These are phyloP conservation scores for Venturia asperata DNA, from an alignment of 2,329 filamentous ascomycete species.

Conservation along the genomic window DNA sequence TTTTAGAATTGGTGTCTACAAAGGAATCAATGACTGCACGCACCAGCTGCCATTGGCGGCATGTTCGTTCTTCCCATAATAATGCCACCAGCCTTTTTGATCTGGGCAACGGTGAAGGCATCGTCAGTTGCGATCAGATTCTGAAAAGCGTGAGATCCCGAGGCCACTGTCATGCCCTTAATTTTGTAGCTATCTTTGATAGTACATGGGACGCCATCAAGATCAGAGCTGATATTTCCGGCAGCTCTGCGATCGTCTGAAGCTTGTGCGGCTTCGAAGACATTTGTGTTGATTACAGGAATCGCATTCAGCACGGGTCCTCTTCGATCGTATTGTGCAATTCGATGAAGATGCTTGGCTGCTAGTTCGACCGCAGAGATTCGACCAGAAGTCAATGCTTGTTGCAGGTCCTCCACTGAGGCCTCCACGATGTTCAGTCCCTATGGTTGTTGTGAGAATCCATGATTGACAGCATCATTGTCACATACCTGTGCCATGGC, in stretches of 20 bases:
- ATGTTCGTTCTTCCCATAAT: slow-evolving; percentile 49
- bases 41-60: slow-evolving; percentile 46
- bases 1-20: not conserved
- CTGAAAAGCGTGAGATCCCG: slow-evolving; percentile 48
- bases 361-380: slow-evolving; percentile 42
- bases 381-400: slow-evolving; percentile 36
- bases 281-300: slow-evolving; percentile 41
- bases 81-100: slow-evolving; percentile 42
- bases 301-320: slow-evolving; percentile 41
- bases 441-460: not conserved
- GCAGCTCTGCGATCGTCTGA: slow-evolving; percentile 41
- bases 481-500: not conserved
- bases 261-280: slow-evolving; percentile 42
- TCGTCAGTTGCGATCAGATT: slow-evolving; percentile 44
- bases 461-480: not conserved
- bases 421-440: slow-evolving; percentile 40
- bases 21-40: not conserved
- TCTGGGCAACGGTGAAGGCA: slow-evolving; percentile 41
- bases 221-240: slow-evolving; percentile 31
- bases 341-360: slow-evolving; percentile 42
- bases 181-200: slow-evolving; percentile 54
- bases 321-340: slow-evolving; percentile 41
- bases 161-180: slow-evolving; percentile 46
- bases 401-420: slow-evolving; percentile 39
- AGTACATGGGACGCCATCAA: slow-evolving; percentile 53